Base-by-base conservation (phyloP, 2,329 filamentous ascomycete genomes). In the Fusarium metavorans region DNA sequence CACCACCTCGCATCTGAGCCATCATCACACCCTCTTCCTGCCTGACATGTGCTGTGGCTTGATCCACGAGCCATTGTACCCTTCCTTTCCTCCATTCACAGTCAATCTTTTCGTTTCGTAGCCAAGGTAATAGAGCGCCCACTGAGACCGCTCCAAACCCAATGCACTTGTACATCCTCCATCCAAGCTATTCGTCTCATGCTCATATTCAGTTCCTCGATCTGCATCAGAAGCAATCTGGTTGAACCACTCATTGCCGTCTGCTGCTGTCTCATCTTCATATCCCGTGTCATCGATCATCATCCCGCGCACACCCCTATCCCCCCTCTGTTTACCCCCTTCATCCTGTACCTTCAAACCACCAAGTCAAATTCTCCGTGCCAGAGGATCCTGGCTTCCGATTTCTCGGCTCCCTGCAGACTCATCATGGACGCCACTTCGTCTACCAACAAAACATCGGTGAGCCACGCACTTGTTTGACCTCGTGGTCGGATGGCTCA, bases 91-190 rank as follows among this genome's bases (percentile, higher is more conserved):
- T 50, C 59, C 35, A 37, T 50, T 71, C 25, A 54, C n/a, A 48
- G 37, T 32, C 37, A 20, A n/a, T 11, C 16, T 43, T 23, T 37
- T 30, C 64, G 23, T 54, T 34, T 43, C 68, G 56, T 62, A 45
- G 65, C 58, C 23, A 57, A 72, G 72, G 65, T 64, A 72, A 68
- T 66, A 37, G 35, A 64, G 32, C 60, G 30, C 50, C 41, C 52
- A 34, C 45, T 34, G 54, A 43, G 35, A 25, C 34, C 23, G 25
- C 43, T 35, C 25, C 48, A 56, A 45, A 52, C 43, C 62, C 43
- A 57, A 74, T 57, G 20, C 64, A 63, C 20, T 37, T 43, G 20
- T 35, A n/a, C 23, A 34, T 56, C 14, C 27, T 23, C 48, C 39
- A 34, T 39, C 43, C 43, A 69, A 41, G 30, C 14, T 52, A 20